Evolutionary conservation across 2,329 filamentous ascomycete species (phyloP), one percentile per base, ranked within the genome.

Genomic region (Coniochaeta ligniaria): DNA sequence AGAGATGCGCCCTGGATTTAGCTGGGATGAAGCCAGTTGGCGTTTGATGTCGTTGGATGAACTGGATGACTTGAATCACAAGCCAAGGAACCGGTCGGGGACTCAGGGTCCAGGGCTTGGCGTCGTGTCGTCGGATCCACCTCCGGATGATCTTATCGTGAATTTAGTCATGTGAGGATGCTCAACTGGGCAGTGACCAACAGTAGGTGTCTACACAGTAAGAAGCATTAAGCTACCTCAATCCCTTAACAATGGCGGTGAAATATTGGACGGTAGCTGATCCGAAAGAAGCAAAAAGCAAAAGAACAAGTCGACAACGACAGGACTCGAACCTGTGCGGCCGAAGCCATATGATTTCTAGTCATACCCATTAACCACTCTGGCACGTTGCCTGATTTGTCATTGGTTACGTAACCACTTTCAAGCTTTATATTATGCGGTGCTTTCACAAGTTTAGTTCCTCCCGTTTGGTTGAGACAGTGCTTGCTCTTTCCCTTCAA

Each of bases 311-410:
- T 17, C 47, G 47, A 52, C 47, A 52, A 52, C 22, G 47, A 31
- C 47, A 52, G 47, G 47, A 52, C 17, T 52, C 26, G 47, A 52
- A 52, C 47, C 47, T 52, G 26, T 31, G 47, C 47, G 47, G 47
- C 47, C 47, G 47, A 52, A 52, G 47, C 47, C 47, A 52, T 52
- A 52, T 52, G 47, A 52, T 52, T 52, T 52, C 47, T 52, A 52
- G 47, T 52, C 47, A 52, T 52, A 52, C 47, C 47, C 47, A 52
- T 52, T 52, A 52, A 52, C 47, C 47, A 52, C 47, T 52, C 47
- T 52, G 47, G 47, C 47, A 52, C 47, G 22, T 52, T 52, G 47
- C 47, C 47, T 31, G 47, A 28, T 52, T 26, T 47, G 14, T 52
- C 16, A 52, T 52, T 5, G 2, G 8, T 52, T 52, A 52, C 47